phyloP scores from a whole-genome alignment of 139 green algal genomes.

The Closterium sp. region DNA sequence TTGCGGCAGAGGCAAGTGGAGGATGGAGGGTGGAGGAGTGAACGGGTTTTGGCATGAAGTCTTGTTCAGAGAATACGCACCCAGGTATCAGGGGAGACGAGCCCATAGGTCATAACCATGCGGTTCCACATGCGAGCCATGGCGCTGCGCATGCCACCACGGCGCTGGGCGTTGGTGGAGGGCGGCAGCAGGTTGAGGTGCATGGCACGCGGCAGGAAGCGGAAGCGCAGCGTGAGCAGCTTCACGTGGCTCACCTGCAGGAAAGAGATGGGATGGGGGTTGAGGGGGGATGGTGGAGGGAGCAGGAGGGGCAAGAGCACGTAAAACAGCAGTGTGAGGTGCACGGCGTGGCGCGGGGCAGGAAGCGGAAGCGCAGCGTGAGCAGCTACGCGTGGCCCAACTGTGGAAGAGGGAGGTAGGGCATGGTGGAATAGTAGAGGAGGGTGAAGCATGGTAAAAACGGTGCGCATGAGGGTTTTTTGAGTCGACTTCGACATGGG shows the following conservation, averaged over 20 bases:
- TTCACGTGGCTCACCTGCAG: constrained; percentile 2
- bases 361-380: constrained; percentile 3
- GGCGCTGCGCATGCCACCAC: background rate
- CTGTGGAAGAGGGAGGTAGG: background rate
- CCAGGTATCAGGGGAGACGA: background rate
- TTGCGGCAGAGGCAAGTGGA: no score
- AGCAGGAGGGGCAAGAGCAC: background rate
- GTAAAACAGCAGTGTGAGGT: constrained; percentile 5
- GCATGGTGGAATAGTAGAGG: background rate
- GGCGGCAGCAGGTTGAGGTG: constrained; percentile 26
- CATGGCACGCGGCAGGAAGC: constrained; percentile 11
- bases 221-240: constrained; percentile 22
- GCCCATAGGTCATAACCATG: background rate
- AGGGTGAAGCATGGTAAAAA: background rate
- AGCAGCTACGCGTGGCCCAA: background rate
- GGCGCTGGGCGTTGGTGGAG: background rate
- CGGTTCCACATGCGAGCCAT: background rate
- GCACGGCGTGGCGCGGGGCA: background rate
- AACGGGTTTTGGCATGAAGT: no score
- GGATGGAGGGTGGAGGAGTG: no score
- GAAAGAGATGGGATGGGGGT: background rate
- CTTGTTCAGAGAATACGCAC: background rate
- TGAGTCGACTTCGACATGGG: no score
- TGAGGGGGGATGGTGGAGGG: background rate
- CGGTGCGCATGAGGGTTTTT: no score